These are phyloP conservation scores for Solanum corneliomulleri DNA, from an alignment of 257 asterid species.

Conservation along the genomic window DNA sequence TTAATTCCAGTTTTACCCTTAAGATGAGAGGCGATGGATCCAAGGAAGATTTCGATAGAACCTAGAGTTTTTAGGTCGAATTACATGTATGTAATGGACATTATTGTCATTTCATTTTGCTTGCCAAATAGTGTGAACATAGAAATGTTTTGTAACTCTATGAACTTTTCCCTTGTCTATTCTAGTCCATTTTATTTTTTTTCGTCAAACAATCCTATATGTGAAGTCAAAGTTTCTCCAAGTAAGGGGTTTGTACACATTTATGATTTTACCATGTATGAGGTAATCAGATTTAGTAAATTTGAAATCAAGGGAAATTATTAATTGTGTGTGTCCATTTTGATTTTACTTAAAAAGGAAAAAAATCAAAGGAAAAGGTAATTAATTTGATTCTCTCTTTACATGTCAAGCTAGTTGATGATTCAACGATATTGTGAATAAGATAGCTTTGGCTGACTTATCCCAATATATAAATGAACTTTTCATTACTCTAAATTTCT, in stretches of 20 bases:
- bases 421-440: no score
- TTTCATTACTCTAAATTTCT: no score
- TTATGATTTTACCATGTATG: not conserved
- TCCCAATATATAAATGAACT: not conserved
- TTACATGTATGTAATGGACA: no score
- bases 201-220: no score
- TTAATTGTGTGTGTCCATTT: not conserved
- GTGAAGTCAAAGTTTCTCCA: not conserved
- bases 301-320: not conserved
- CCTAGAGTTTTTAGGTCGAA: not conserved
- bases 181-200: no score
- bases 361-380: not conserved
- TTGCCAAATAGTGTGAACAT: no score
- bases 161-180: no score
- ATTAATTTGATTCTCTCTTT: no score
- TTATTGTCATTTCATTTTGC: no score
- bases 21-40: not conserved
- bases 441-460: no score
- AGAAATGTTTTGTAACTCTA: no score
- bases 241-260: not conserved
- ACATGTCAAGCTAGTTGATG: no score
- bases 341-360: not conserved
- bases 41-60: not conserved
- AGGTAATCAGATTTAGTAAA: not conserved
- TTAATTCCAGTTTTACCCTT: not conserved